phyloP scores from a whole-genome alignment of 257 asterid species.

The Solanum infundibuliforme region DNA sequence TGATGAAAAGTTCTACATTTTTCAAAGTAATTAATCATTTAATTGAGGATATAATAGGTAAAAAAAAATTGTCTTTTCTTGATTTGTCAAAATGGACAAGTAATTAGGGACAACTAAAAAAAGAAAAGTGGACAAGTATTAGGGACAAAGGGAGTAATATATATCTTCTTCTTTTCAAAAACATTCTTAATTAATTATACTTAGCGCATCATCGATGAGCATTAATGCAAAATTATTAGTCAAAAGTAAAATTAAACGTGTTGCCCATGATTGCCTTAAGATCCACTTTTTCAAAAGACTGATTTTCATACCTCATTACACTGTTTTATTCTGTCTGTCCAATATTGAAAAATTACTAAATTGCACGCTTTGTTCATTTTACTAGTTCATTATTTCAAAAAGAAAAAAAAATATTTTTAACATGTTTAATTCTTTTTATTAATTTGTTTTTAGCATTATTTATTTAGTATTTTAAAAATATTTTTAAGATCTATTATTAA shows the following conservation, averaged over 20 bases:
- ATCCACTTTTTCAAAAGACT: not conserved
- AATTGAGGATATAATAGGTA: no score
- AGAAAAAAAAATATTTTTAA: no score
- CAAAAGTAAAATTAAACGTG: not conserved
- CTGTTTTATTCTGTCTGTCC: not conserved
- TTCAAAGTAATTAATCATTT: no score
- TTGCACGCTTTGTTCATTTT: not conserved
- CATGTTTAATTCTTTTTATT: no score
- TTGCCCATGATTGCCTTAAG: not conserved
- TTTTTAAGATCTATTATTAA: no score
- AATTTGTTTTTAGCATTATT: not conserved
- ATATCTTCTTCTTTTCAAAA: not conserved
- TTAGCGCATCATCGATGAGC: not conserved
- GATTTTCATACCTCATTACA: not conserved
- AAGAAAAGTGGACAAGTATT: no score
- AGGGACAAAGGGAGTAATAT: no score
- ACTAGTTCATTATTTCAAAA: not conserved
- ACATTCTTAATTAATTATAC: not conserved
- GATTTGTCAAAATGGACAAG: no score
- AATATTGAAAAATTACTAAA: not conserved
- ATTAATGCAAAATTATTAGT: not conserved
- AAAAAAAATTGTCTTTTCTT: no score
- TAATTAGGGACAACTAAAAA: no score
- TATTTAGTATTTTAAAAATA: no score
- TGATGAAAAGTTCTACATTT: no score